phyloP scores from a whole-genome alignment of 2,329 filamentous ascomycete genomes.

The Hymenoscyphus fructigenus region DNA sequence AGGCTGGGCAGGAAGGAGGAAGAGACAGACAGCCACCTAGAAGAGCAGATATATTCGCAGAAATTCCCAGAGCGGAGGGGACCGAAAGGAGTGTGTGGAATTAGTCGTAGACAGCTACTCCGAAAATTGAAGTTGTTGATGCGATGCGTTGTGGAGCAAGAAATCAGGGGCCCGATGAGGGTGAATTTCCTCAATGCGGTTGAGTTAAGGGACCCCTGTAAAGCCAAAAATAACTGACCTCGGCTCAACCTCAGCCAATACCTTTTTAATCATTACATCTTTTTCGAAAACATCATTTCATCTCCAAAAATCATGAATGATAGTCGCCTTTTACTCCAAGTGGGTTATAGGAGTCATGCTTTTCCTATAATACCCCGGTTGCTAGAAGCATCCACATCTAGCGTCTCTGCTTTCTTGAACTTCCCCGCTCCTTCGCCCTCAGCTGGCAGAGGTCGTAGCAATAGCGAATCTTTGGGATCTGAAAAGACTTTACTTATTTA shows the following conservation, averaged over 20 bases:
- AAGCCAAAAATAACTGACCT: neutral
- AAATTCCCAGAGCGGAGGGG: neutral
- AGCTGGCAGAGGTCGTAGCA: too few species aligned
- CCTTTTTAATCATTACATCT: neutral
- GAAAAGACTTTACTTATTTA: too few species aligned
- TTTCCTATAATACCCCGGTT: too few species aligned
- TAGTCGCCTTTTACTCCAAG: too few species aligned
- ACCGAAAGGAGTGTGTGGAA: slow-evolving; percentile 1
- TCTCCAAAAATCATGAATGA: too few species aligned
- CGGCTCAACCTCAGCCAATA: neutral
- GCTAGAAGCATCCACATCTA: too few species aligned
- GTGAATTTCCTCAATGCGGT: neutral
- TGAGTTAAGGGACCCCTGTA: neutral
- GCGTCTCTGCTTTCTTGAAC: too few species aligned
- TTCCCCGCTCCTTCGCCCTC: too few species aligned
- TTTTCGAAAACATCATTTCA: too few species aligned
- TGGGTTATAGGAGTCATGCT: too few species aligned
- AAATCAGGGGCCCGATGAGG: neutral
- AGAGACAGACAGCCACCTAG: neutral
- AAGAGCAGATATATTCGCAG: neutral
- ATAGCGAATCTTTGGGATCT: too few species aligned
- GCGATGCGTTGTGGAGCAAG: neutral
- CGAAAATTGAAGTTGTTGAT: neutral
- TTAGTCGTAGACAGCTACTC: neutral
- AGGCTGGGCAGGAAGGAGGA: slow-evolving; percentile 1